These are phyloP conservation scores for Starmerella floricola DNA, from an alignment of 805 yeast species.

Conservation along the genomic window DNA sequence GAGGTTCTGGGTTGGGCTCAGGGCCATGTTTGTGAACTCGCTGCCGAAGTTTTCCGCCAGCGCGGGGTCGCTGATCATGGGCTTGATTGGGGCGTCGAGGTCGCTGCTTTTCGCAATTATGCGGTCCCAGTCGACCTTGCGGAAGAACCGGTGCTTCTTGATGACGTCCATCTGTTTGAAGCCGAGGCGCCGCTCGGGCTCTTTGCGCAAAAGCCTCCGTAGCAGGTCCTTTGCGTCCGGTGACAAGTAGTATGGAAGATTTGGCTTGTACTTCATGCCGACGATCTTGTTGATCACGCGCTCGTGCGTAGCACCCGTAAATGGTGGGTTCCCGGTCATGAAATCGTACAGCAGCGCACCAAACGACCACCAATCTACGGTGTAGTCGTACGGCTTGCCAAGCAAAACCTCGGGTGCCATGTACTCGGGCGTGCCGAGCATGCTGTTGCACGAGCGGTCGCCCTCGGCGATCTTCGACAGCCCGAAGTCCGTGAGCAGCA, in stretches of 20 bases:
- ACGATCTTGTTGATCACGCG: conserved; percentile 63
- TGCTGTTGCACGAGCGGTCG: conserved; percentile 39
- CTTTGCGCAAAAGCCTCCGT: conserved; percentile 52
- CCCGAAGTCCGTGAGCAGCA: conserved; percentile 79
- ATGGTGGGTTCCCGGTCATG: conserved; percentile 79
- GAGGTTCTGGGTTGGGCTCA: conserved; percentile 22
- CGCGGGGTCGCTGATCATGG: conserved; percentile 66
- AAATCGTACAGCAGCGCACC: conserved; percentile 74
- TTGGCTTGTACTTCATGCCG: conserved; percentile 40
- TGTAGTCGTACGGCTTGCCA: conserved; percentile 64
- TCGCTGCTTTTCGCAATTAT: conserved; percentile 39
- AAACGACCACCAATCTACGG: conserved; percentile 86
- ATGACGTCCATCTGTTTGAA: conserved; percentile 43
- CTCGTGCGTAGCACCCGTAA: conserved; percentile 70
- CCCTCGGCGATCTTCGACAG: conserved; percentile 38
- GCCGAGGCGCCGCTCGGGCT: conserved; percentile 53
- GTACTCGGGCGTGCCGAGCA: conserved; percentile 70
- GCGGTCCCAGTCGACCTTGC: conserved; percentile 59
- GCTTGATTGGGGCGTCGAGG: conserved; percentile 65
- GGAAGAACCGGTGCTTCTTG: conserved; percentile 59
- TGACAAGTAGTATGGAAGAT: conserved; percentile 63
- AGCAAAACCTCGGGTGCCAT: conserved; percentile 83
- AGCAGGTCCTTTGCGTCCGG: conserved; percentile 70
- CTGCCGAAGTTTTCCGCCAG: conserved; percentile 75
- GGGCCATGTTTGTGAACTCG: conserved; percentile 58